phyloP scores from a whole-genome alignment of 2,329 filamentous ascomycete species.

The Lasiodiplodia hormozganensis region DNA sequence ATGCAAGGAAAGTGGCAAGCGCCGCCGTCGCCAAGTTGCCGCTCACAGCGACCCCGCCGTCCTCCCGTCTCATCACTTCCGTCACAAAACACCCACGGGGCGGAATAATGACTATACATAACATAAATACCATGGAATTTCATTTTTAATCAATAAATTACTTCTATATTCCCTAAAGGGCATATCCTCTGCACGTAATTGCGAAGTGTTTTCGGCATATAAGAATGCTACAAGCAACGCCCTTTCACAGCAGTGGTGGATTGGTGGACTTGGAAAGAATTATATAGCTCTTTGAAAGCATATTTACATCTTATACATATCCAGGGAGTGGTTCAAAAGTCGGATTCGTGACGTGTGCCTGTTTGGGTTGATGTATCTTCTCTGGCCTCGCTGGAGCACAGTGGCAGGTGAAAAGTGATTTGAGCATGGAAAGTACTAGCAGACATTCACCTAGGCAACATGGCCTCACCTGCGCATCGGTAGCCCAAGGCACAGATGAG shows the following conservation, averaged over 20 bases:
- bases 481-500: background rate
- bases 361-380: background rate
- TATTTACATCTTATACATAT: fast-evolving
- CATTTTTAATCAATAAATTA: fast-evolving
- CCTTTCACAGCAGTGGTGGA: background rate
- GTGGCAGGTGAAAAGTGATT: background rate
- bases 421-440: background rate
- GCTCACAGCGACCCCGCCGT: no score
- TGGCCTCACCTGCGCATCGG: background rate
- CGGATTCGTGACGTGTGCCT: background rate
- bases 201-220: background rate
- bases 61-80: background rate
- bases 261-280: background rate
- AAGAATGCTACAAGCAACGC: background rate
- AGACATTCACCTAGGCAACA: background rate
- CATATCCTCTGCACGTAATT: background rate
- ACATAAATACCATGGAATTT: fast-evolving
- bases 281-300: background rate
- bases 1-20: background rate
- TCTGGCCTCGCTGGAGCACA: background rate
- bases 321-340: background rate
- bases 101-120: background rate
- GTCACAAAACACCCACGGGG: background rate
- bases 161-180: background rate
- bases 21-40: background rate